Percentiles rank a stretch among this genome's conserved stretches.
phyloP scores from a whole-genome alignment of 768 basidiomycete species.

The Macrolepiota fuliginosa region DNA sequence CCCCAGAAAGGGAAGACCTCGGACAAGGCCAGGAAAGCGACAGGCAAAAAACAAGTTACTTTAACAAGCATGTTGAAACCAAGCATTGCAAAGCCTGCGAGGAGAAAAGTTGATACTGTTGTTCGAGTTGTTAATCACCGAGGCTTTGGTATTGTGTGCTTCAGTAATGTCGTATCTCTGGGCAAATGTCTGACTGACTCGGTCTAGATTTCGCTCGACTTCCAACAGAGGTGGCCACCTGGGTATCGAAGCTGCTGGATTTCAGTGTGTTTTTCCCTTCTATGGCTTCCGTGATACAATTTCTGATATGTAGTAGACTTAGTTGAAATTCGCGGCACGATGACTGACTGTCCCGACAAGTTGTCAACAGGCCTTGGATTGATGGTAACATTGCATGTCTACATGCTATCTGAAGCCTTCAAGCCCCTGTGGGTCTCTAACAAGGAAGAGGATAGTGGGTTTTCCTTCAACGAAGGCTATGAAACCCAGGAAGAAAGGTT shows the following conservation, averaged over 20 bases:
- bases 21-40: constrained; percentile 33
- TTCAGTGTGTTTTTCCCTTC: constrained; percentile 41
- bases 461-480: constrained; percentile 71
- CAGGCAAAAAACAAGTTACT: constrained; percentile 62
- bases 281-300: background rate
- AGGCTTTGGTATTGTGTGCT: constrained; percentile 55
- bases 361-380: constrained; percentile 76
- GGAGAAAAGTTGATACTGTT: constrained; percentile 59
- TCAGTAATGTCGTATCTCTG: background rate
- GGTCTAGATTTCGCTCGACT: constrained; percentile 72
- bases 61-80: constrained; percentile 66
- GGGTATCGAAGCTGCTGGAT: constrained; percentile 76
- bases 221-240: constrained; percentile 64
- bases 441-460: background rate
- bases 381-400: constrained; percentile 73
- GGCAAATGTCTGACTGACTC: constrained; percentile 2
- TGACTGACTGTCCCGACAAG: constrained; percentile 74
- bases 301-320: constrained; percentile 39
- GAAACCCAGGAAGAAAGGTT: constrained; percentile 79
- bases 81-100: constrained; percentile 47
- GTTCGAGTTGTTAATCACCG: constrained; percentile 63
- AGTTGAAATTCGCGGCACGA: constrained; percentile 64
- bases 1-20: constrained; percentile 5
- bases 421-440: constrained; percentile 20
- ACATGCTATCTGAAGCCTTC: constrained; percentile 70